These are phyloP conservation scores for Vachellia pachyceras DNA, from an alignment of 306 rosid species.

Conservation along the genomic window DNA sequence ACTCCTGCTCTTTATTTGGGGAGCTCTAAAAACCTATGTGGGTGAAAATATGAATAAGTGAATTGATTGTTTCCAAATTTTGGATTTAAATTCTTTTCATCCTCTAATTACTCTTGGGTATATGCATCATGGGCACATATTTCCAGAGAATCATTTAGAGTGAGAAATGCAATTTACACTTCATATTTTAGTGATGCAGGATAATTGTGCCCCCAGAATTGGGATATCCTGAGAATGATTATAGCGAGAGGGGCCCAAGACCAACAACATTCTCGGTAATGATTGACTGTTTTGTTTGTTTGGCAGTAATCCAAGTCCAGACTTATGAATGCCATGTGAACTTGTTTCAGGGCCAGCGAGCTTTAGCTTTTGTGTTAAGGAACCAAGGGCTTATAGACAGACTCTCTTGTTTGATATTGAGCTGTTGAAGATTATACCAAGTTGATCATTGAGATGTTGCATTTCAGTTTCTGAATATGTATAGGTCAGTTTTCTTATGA, in stretches of 20 bases:
- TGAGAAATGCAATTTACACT: conserved; percentile 49
- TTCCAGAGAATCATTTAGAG: background rate
- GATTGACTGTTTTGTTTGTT: conserved; percentile 22
- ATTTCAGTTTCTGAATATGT: conserved; percentile 27
- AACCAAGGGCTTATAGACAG: conserved; percentile 97
- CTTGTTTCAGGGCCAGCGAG: conserved; percentile 89
- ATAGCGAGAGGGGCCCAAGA: conserved; percentile 76
- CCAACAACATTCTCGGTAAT: conserved; percentile 94
- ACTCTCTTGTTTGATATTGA: conserved; percentile 95
- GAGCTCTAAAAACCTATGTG: background rate
- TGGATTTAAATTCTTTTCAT: conserved; percentile 8
- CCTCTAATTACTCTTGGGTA: conserved; percentile 18
- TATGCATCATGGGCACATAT: conserved; percentile 28
- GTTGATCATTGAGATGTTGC: conserved; percentile 45
- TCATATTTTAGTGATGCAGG: conserved; percentile 76
- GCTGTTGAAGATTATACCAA: conserved; percentile 81
- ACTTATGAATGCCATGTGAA: conserved; percentile 36
- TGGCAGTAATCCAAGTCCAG: conserved; percentile 31
- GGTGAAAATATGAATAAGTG: conserved; percentile 29
- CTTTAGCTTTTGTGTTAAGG: conserved; percentile 88
- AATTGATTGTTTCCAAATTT: conserved; percentile 21
- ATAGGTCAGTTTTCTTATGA: no score
- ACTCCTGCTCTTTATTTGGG: conserved; percentile 26
- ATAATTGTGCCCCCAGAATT: conserved; percentile 93
- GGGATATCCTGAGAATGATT: conserved; percentile 96